These are phyloP conservation scores for Candida silvatica DNA, from an alignment of 805 yeast genomes.

Conservation along the genomic window DNA sequence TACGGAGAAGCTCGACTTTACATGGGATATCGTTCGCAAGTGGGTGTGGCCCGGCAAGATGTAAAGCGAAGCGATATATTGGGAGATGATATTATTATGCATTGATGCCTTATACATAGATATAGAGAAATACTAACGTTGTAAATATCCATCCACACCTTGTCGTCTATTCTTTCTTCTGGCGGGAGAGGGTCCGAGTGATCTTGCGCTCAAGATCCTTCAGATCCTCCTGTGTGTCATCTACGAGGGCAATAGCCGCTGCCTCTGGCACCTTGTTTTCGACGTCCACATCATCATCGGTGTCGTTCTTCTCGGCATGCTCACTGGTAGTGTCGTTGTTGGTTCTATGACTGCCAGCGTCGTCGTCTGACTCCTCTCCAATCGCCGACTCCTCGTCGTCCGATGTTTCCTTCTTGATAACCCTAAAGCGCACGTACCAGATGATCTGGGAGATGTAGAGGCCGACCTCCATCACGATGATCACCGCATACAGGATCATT, in stretches of 20 bases:
- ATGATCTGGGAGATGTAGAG: conserved; percentile 61
- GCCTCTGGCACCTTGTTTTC: no score
- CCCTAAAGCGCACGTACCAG: conserved; percentile 50
- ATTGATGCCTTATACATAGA: no score
- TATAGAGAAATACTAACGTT: no score
- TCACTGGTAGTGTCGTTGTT: not conserved
- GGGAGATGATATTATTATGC: not conserved
- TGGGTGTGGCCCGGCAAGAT: conserved; percentile 24
- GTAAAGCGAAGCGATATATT: not conserved
- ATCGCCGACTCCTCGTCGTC: conserved; percentile 4
- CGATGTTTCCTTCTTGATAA: conserved; percentile 1
- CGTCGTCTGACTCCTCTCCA: not conserved
- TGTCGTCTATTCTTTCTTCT: no score
- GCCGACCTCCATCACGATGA: conserved; percentile 71
- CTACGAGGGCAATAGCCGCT: no score
- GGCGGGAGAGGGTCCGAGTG: no score
- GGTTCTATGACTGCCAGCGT: conserved; percentile 2
- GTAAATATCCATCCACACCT: no score
- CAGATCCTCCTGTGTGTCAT: no score
- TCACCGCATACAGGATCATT: conserved; percentile 63
- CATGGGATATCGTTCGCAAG: conserved; percentile 22
- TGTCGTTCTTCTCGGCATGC: not conserved
- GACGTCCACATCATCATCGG: not conserved
- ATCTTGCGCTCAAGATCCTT: no score
- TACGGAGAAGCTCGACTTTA: conserved; percentile 14